A percentile compares a stretch with the other conserved stretches of the same genome.
These are phyloP conservation scores for Bullera alba DNA, from an alignment of 768 basidiomycete species.

Conservation along the genomic window DNA sequence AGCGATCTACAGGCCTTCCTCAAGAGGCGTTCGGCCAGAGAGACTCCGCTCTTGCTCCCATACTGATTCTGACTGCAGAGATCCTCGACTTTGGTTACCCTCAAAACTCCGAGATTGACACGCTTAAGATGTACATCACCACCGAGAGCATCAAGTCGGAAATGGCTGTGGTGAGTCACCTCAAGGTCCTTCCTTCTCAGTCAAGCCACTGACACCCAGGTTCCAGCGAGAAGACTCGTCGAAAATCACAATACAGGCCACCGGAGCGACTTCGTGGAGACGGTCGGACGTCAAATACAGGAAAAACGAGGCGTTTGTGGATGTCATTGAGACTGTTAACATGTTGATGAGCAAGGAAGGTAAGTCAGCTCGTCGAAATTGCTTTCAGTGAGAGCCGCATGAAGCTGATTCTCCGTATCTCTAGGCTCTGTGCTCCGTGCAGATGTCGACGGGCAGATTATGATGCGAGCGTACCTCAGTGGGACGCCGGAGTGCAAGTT, in stretches of 20 bases:
- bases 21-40: no score
- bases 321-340: conserved; percentile 95
- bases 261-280: conserved; percentile 92
- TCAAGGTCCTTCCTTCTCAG: background rate
- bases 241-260: conserved; percentile 94
- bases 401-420: background rate
- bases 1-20: conserved; percentile 26
- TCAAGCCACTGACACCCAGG: background rate
- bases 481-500: conserved; percentile 99
- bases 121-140: conserved; percentile 94
- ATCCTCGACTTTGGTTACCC: conserved; percentile 99
- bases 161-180: conserved; percentile 64
- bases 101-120: conserved; percentile 97
- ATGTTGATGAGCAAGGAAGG: conserved; percentile 96
- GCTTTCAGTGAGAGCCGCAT: no score
- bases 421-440: conserved; percentile 86
- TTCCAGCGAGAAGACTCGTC: conserved; percentile 80
- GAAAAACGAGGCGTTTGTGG: conserved; percentile 99
- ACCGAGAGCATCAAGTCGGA: conserved; percentile 88
- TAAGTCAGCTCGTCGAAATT: conserved; percentile 40
- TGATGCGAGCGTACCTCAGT: conserved; percentile 94
- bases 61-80: conserved; percentile 52
- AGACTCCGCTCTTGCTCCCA: no score
- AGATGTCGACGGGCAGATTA: conserved; percentile 94
- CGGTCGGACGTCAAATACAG: conserved; percentile 94